A percentile compares a stretch with the other conserved stretches of the same genome.
Evolutionary conservation across 208 protist species (phyloP).

Genomic region (Leptomonas pyrrhocoris): DNA sequence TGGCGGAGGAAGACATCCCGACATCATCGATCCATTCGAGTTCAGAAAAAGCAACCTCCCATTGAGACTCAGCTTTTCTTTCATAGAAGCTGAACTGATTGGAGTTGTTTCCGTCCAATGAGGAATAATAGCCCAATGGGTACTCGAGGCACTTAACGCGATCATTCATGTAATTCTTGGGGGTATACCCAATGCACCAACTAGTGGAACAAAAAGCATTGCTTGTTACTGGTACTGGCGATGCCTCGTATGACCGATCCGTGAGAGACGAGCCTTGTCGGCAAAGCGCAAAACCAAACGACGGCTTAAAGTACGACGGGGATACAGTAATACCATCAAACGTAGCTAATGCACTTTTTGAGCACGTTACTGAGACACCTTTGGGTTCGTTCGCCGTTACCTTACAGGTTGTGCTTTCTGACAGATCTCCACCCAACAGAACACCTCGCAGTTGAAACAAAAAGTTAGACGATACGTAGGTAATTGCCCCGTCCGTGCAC

Average conservation of each 20-base stretch:
- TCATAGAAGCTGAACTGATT: conserved; percentile 38
- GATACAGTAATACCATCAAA: neutral
- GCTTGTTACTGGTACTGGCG: conserved; percentile 16
- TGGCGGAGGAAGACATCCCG: conserved; percentile 29
- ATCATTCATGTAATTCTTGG: conserved; percentile 25
- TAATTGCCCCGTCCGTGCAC: conserved; percentile 15
- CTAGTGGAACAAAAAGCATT: conserved; percentile 12
- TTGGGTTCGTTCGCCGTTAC: too few relatives aligned
- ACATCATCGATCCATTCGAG: conserved; percentile 33
- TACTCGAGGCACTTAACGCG: conserved; percentile 4
- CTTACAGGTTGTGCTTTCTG: neutral
- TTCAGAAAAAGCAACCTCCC: neutral
- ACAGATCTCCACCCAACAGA: too few relatives aligned
- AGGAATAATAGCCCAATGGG: conserved; percentile 28
- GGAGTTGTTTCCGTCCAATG: conserved; percentile 29
- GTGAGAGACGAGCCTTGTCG: conserved; percentile 14
- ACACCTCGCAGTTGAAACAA: conserved; percentile 1
- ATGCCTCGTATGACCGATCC: neutral
- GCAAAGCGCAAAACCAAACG: conserved; percentile 10
- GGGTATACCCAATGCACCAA: conserved; percentile 26
- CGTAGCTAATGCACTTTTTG: neutral
- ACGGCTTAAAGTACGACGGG: conserved; percentile 13
- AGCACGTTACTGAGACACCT: neutral
- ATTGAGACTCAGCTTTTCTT: neutral
- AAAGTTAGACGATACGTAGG: conserved; percentile 12